These are phyloP conservation scores for Croton setiger DNA, from an alignment of 441 rosid species.

Conservation along the genomic window DNA sequence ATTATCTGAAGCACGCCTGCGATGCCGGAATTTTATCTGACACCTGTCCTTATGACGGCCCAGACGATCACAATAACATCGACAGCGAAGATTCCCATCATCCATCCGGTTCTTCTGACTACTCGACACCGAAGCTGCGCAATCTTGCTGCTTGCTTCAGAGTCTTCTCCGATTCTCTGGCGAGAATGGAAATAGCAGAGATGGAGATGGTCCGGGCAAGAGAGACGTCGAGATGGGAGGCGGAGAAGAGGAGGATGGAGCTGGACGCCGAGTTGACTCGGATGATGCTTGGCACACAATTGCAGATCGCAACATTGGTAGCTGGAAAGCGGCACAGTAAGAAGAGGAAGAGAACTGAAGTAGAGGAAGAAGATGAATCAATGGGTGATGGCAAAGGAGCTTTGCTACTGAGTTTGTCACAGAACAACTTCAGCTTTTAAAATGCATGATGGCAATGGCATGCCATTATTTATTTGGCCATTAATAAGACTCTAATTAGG, in stretches of 20 bases:
- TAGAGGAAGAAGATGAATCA: slow-evolving; percentile 22
- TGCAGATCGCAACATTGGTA: slow-evolving; percentile 40
- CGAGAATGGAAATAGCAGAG: slow-evolving; percentile 43
- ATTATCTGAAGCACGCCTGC: slow-evolving; percentile 20
- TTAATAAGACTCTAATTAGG: too few relatives aligned
- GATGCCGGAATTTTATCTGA: slow-evolving; percentile 24
- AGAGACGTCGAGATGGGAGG: slow-evolving; percentile 47
- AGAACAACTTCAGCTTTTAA: slow-evolving; percentile 29
- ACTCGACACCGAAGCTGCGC: slow-evolving; percentile 18
- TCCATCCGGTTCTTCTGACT: slow-evolving; percentile 15
- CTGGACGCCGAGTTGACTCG: slow-evolving; percentile 47
- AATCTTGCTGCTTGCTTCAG: slow-evolving; percentile 34
- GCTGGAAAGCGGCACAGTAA: slow-evolving; percentile 26
- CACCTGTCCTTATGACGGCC: slow-evolving; percentile 6
- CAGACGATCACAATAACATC: background rate
- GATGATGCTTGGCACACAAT: slow-evolving; percentile 43
- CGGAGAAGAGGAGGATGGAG: slow-evolving; percentile 45
- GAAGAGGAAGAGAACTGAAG: slow-evolving; percentile 46
- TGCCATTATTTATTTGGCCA: background rate
- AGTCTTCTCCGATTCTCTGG: slow-evolving; percentile 46
- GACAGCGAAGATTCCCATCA: slow-evolving; percentile 25
- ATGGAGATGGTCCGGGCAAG: slow-evolving; percentile 56
- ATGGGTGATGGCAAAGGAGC: slow-evolving; percentile 30
- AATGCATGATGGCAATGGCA: background rate
- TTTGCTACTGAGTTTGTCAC: slow-evolving; percentile 33